These are phyloP conservation scores for Magnolia kwangsiensis DNA, from an alignment of 164 flowering plant species.

Conservation along the genomic window DNA sequence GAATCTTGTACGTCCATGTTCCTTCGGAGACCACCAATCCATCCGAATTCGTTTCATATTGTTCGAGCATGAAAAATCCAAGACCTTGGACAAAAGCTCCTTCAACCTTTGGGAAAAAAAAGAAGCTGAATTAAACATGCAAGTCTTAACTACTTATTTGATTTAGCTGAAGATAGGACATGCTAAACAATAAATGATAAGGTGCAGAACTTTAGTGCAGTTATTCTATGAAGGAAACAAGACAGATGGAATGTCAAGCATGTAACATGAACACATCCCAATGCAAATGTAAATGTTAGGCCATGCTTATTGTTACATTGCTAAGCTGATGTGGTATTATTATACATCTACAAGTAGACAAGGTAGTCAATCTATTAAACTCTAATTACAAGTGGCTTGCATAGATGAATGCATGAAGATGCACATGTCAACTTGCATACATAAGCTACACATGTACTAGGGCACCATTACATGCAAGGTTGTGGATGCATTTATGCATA, in stretches of 20 bases:
- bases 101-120: conserved; percentile 51
- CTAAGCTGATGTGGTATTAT: no score
- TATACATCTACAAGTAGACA: no score
- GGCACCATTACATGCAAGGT: no score
- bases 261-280: neutral
- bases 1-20: conserved; percentile 93
- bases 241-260: no score
- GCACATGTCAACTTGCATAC: no score
- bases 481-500: no score
- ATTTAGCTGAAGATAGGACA: neutral
- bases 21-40: conserved; percentile 59
- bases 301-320: no score
- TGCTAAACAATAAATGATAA: neutral
- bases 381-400: no score
- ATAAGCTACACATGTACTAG: no score
- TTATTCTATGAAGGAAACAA: neutral
- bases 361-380: no score
- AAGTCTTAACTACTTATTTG: neutral
- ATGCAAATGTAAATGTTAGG: no score
- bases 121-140: neutral
- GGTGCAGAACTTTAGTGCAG: neutral
- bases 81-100: conserved; percentile 96
- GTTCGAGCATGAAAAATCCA: conserved; percentile 87
- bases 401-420: no score
- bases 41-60: conserved; percentile 54